Evolutionary conservation across 2,329 filamentous ascomycete species (phyloP).

Genomic region (Albifimbria verrucaria): DNA sequence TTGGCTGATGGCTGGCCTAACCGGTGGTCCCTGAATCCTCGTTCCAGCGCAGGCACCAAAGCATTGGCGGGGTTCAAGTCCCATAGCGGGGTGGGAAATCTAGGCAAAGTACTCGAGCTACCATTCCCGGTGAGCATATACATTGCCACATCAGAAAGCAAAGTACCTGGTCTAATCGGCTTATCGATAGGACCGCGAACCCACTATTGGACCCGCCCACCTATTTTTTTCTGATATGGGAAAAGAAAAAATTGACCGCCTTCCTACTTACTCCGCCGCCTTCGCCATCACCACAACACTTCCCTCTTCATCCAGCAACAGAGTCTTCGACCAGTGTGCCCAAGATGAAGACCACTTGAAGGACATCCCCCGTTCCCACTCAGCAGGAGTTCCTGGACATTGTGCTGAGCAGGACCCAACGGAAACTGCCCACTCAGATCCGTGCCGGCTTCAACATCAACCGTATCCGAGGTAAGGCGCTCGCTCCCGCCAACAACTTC

Average conservation of each 20-base stretch:
- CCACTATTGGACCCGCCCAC: constrained; percentile 4
- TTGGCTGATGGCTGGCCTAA: too few relatives aligned
- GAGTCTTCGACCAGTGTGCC: constrained; percentile 21
- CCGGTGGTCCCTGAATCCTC: too few relatives aligned
- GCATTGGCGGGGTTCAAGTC: too few relatives aligned
- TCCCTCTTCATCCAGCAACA: constrained; percentile 5
- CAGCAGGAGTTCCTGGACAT: constrained; percentile 97
- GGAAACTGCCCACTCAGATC: constrained; percentile 92
- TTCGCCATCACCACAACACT: constrained; percentile 5
- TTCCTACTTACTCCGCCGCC: background rate
- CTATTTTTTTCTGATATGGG: constrained; percentile 1
- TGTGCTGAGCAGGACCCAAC: constrained; percentile 88
- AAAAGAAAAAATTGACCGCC: constrained; percentile 16
- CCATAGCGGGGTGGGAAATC: too few relatives aligned
- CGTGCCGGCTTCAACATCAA: constrained; percentile 91
- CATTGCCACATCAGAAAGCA: too few relatives aligned
- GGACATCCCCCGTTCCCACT: constrained; percentile 84
- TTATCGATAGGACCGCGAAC: constrained; percentile 7
- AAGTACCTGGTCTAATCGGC: too few relatives aligned
- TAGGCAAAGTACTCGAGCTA: too few relatives aligned
- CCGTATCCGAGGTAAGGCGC: constrained; percentile 66
- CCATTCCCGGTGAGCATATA: too few relatives aligned
- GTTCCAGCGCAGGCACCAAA: too few relatives aligned
- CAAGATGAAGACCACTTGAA: constrained; percentile 63
- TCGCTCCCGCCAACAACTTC: background rate